These are phyloP conservation scores for Escallonia rubra DNA, from an alignment of 129 eudicot species.

Conservation along the genomic window DNA sequence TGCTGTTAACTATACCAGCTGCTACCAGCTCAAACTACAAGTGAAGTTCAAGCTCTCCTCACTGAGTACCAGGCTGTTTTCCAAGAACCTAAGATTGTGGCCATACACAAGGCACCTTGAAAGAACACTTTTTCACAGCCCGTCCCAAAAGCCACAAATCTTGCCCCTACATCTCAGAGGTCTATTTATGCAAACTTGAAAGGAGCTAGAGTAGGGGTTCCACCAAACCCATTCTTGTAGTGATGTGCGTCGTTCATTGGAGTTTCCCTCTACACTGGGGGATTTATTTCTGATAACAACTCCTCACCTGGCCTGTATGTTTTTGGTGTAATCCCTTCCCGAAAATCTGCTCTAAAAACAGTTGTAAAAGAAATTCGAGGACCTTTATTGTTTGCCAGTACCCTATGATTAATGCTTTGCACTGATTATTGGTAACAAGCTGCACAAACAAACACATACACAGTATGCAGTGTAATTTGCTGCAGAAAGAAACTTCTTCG, in stretches of 20 bases:
- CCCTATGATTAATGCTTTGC: conserved; percentile 12
- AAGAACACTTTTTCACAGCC: no score
- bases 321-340: conserved; percentile 6
- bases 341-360: conserved; percentile 12
- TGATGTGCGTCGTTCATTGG: conserved; percentile 8
- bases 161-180: background rate
- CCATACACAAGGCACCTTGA: no score
- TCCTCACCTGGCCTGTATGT: conserved; percentile 12
- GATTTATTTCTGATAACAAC: conserved; percentile 12
- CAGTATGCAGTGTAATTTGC: no score
- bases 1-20: no score
- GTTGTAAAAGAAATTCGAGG: conserved; percentile 13
- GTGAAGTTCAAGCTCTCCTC: no score
- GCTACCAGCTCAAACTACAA: no score
- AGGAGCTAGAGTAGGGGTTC: conserved; percentile 5
- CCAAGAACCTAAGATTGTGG: no score
- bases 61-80: no score
- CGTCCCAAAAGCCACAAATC: no score
- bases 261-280: background rate
- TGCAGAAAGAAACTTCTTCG: no score
- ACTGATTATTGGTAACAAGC: conserved; percentile 12
- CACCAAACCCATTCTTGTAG: conserved; percentile 13
- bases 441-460: background rate
- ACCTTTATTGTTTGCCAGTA: conserved; percentile 7
- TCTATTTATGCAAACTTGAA: background rate